Evolutionary conservation across 2,329 filamentous ascomycete genomes (phyloP), one percentile per base, ranked within the genome.

Genomic region (Colletotrichum navitas): DNA sequence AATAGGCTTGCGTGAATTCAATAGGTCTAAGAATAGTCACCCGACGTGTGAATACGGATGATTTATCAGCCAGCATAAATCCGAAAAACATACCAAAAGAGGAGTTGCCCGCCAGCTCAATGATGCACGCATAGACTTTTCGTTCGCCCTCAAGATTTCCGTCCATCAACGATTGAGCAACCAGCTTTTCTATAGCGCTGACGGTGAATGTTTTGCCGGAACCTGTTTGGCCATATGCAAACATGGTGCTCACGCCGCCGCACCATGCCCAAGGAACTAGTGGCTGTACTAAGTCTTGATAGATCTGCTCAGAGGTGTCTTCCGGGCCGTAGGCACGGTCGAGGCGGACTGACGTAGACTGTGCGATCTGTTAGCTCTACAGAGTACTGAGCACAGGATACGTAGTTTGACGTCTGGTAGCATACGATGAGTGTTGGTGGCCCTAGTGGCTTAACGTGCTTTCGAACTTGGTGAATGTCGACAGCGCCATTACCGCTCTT

Each of bases 181-280:
- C 81, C 2, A 85, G 78, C 14, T 80, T 72, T 74, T 85, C 81
- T 0, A 87, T 76, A 2, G 78, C 77, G 65, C 78, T 83, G 64
- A 86, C 79, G 0, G 83, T 85, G 70, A 78, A 82, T 0, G 84
- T 86, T 76, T 86, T 86, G 16, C 85, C 85, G 1, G 85, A 86
- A 10, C 84, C 84, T 0, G 85, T 86, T 73, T 86, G 85, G 12
- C 85, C 84, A 54, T 86, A 85, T 43, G 83, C 83, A 56, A 86
- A 85, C 45, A 87, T 76, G n/a, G 85, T 87, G 21, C 81, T 81
- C 29, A 86, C 80, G 24, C 85, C 84, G 16, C 86, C 85, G 29
- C 79, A 74, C 83, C 83, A 85, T 0, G 82, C 83, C 79, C 81
- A 85, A 0, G 84, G 81, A 16, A 87, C 79, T 14, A 87, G 78